A percentile compares a stretch with the other conserved stretches of the same genome.
Conservation (phyloP, 2,329 filamentous ascomycete species). For the Emericellopsis atlantica region DNA sequence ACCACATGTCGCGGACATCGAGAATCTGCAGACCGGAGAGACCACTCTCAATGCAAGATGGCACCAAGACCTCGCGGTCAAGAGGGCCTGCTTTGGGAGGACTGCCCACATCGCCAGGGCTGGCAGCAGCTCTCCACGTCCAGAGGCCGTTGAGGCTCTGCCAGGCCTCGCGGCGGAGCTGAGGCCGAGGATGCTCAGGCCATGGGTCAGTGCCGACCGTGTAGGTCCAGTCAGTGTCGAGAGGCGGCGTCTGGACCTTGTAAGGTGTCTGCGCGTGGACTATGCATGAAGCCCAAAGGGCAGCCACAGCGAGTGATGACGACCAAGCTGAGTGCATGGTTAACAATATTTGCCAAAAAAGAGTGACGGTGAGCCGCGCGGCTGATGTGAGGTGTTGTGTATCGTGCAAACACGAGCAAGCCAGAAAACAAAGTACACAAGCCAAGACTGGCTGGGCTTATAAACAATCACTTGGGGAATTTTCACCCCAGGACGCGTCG, state of each 20-base stretch:
- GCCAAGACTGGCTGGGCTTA: too few relatives aligned
- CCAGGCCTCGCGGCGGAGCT: slow-evolving; percentile 39
- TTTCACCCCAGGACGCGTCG: too few relatives aligned
- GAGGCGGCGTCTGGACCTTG: slow-evolving; percentile 19
- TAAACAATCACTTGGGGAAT: too few relatives aligned
- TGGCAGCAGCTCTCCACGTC: slow-evolving; percentile 30
- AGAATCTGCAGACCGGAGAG: slow-evolving; percentile 34
- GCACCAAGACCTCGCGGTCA: slow-evolving; percentile 25
- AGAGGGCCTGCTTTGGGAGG: slow-evolving; percentile 14
- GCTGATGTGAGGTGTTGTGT: too few relatives aligned
- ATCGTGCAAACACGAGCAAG: too few relatives aligned
- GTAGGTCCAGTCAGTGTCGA: slow-evolving; percentile 35
- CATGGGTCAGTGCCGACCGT: slow-evolving; percentile 36
- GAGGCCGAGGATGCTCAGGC: slow-evolving; percentile 45
- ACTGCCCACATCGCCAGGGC: slow-evolving; percentile 5
- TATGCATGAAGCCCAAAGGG: not conserved
- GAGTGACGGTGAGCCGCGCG: too few relatives aligned
- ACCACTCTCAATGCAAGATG: slow-evolving; percentile 29
- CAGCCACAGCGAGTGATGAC: not conserved
- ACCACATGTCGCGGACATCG: slow-evolving; percentile 32
- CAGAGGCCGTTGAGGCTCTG: slow-evolving; percentile 46
- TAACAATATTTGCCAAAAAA: too few relatives aligned
- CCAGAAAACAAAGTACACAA: too few relatives aligned
- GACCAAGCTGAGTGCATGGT: too few relatives aligned
- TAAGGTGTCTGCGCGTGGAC: slow-evolving; percentile 11